These are phyloP conservation scores for Myxozyma kluyveri DNA, from an alignment of 805 yeast species.

Conservation along the genomic window DNA sequence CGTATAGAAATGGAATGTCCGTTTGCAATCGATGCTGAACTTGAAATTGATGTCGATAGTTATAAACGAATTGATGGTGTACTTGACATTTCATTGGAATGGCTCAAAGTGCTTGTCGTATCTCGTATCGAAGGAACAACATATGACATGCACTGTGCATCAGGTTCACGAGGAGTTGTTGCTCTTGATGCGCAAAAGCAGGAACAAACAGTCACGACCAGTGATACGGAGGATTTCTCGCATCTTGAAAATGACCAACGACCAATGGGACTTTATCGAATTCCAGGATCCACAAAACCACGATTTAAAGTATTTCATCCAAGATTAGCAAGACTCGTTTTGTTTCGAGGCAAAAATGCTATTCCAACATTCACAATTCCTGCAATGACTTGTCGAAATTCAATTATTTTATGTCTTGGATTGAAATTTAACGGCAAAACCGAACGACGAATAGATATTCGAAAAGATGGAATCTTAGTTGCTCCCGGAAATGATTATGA, in stretches of 20 bases:
- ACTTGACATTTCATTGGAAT: background rate
- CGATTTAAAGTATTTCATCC: background rate
- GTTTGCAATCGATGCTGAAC: background rate
- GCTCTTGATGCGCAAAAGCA: background rate
- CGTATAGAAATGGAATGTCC: background rate
- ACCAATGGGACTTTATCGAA: constrained; percentile 6
- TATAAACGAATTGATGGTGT: background rate
- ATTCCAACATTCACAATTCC: constrained; percentile 11
- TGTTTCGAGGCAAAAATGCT: background rate
- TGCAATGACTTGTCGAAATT: constrained; percentile 9
- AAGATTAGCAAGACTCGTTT: background rate
- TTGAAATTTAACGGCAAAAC: constrained; percentile 13
- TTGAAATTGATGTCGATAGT: background rate
- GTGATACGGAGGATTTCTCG: background rate
- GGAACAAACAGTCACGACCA: background rate
- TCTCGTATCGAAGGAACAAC: background rate
- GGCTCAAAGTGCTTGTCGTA: background rate
- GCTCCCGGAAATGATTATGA: constrained; percentile 11
- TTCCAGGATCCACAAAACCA: constrained; percentile 3
- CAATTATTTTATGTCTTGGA: constrained; percentile 1
- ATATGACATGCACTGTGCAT: background rate
- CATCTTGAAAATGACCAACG: constrained; percentile 3
- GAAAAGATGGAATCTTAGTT: background rate
- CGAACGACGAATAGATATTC: constrained; percentile 3
- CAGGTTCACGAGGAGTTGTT: background rate